Percentiles rank a stretch among this genome's conserved stretches.
Evolutionary conservation across 2,329 filamentous ascomycete genomes (phyloP).

Genomic region (Beauveria medogensis): DNA sequence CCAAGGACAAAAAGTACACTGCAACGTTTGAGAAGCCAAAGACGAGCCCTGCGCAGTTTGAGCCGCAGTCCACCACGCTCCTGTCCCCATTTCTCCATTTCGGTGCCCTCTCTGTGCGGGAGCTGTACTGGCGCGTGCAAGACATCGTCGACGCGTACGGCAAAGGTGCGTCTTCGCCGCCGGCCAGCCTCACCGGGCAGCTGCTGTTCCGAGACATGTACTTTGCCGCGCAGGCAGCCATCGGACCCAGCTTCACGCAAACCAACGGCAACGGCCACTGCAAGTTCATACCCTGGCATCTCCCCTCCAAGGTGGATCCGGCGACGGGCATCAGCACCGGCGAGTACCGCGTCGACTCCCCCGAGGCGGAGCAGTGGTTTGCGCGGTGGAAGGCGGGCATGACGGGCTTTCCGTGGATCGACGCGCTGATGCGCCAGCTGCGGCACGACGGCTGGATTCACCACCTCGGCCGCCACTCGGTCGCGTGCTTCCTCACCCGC

Average conservation of each 20-base stretch:
- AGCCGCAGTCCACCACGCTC: constrained; percentile 64
- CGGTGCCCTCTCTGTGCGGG: constrained; percentile 58
- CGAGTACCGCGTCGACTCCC: constrained; percentile 55
- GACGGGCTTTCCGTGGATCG: constrained; percentile 75
- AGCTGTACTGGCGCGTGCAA: constrained; percentile 65
- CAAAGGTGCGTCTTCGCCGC: constrained; percentile 50
- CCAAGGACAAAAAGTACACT: constrained; percentile 56
- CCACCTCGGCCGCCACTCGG: constrained; percentile 67
- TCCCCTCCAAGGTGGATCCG: constrained; percentile 51
- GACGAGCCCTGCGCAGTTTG: constrained; percentile 65
- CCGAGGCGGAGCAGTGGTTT: constrained; percentile 57
- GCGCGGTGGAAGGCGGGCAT: constrained; percentile 58
- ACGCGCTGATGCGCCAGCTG: constrained; percentile 71
- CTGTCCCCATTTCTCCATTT: constrained; percentile 70
- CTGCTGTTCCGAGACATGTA: constrained; percentile 78
- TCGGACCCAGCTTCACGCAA: constrained; percentile 57
- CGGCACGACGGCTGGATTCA: constrained; percentile 69
- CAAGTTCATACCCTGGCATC: constrained; percentile 72
- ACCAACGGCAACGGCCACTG: constrained; percentile 57
- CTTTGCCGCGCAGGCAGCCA: constrained; percentile 64
- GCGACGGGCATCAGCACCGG: constrained; percentile 43
- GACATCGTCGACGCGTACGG: constrained; percentile 52
- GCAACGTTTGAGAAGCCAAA: constrained; percentile 70
- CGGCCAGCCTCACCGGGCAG: constrained; percentile 64
- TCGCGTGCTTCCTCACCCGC: constrained; percentile 73